These are phyloP conservation scores for Fusarium ramigenum DNA, from an alignment of 2,329 filamentous ascomycete genomes.

Conservation along the genomic window DNA sequence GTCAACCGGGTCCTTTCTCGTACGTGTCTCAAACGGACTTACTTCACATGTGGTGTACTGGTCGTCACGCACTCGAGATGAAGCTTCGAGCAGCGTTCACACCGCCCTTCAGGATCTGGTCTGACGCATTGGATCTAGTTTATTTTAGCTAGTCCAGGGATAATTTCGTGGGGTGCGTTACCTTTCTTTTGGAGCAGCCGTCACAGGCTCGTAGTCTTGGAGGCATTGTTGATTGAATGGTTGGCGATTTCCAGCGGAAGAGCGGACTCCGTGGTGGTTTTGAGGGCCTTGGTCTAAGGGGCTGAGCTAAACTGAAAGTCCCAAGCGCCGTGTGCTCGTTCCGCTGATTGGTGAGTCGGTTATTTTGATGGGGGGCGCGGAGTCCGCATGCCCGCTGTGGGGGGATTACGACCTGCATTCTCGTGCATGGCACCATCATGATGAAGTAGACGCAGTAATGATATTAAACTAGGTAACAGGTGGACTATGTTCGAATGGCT, in stretches of 20 bases:
- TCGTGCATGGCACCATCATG: background rate
- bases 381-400: background rate
- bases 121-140: background rate
- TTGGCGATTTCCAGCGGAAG: accelerated
- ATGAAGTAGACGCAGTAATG: too few species aligned
- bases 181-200: background rate
- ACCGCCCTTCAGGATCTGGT: background rate
- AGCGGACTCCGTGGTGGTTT: background rate
- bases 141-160: background rate
- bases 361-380: background rate
- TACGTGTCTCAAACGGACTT: accelerated
- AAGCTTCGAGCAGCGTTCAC: background rate
- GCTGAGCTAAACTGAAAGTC: background rate
- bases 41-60: background rate
- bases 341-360: accelerated
- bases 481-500: accelerated
- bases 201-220: background rate
- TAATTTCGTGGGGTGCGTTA: accelerated
- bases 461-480: accelerated
- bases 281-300: background rate
- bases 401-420: background rate
- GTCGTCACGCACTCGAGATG: background rate
- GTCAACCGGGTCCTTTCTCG: accelerated
- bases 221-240: background rate
- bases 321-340: accelerated